Base-by-base conservation (phyloP, 202 grass and related monocot species). In the Cymbopogon flexuosus region DNA sequence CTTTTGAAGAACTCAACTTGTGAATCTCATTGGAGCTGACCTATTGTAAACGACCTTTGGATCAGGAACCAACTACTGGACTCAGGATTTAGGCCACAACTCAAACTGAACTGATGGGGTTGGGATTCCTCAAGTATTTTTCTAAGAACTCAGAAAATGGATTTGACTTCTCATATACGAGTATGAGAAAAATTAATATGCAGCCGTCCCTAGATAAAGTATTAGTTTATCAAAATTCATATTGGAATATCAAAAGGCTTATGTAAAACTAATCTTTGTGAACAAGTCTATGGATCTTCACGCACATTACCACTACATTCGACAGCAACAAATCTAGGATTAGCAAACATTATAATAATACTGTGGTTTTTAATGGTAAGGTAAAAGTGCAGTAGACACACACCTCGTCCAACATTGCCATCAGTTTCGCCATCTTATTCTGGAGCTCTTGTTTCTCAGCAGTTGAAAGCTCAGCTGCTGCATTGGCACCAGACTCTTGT, bases 391-490 rank as follows among this genome's bases (percentile, higher is more conserved):
- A 60, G 24, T 54, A 57, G 62, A 93, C 31, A 65, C 49, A 36
- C 30, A 99, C 96, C 96, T 99, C 92, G 91, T 93, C 90, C 56
- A 96, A 74, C 96, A 99, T 99, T 5, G 83, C 78, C 61, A 99
- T 80, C 31, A 99, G 89, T 76, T 96, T 93, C 3, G 87, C 82
- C 88, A 96, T 76, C 78, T 96, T 99, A 83, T 93, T 93, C 73
- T 96, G 96, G 81, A 96, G 87, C 71, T 99, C 96, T 81, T 99
- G 92, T 73, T 90, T 99, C 80, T 96, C 96, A 73, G 89, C 90
- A 3, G 81, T 72, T 14, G 90, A 88, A 87, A 99, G 76, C 77
- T 99, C 96, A 63, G 73, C 62, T 68, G 76, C 79, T 1, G 37
- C 86, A 87, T 89, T 83, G 31, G 84, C 87, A 70, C 66, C 62